Evolutionary conservation across 139 green algal genomes (phyloP), one percentile per base, ranked within the genome.

Genomic region (Desmodesmus armatus): DNA sequence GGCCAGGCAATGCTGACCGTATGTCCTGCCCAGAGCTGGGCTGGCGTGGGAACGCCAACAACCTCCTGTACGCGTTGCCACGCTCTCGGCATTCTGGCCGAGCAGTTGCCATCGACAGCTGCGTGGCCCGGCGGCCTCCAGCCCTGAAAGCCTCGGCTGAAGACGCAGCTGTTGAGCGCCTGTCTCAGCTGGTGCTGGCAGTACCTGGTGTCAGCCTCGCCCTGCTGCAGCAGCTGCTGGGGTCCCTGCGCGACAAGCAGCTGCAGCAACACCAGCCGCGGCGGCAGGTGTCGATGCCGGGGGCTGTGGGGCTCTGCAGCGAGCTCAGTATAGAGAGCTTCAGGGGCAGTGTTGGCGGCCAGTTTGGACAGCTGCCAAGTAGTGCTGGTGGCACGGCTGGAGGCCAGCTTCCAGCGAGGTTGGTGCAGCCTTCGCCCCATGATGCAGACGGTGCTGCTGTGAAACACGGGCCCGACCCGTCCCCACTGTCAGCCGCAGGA

Each of bases 1-100:
- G n/a, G n/a, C n/a, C n/a, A n/a, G n/a, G 95, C 75, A 97, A 98
- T 83, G 73, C 94, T 0, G 95, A 98, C 90, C 83, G 95, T 19
- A 87, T 98, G 82, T 93, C 91, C 11, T 95, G 91, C 86, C 47
- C 85, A 25, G 89, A 89, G 6, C 92, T 98, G 62, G 89, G 78
- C 3, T 98, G 95, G 95, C 81, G 93, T 3, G 95, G 95, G 63
- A 98, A 98, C 90, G 55, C 81, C 25, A 83, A 81, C 51, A 95
- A 94, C 79, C 65, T 94, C 17, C 80, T 95, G 79, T 88, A 90
- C 58, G 91, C n/a, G 41, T 17, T 21, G 49, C 7, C 83, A 90
- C 87, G 90, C 31, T 88, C 81, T n/a, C 65, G 81, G 47, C 80
- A 86, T 77, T 87, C 78, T 3, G 83, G 87, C 0, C 85, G 87